A percentile compares a stretch with the other conserved stretches of the same genome.
Conservation (phyloP, 352 stramenopile species). For the Phytopythium kandeliae region DNA sequence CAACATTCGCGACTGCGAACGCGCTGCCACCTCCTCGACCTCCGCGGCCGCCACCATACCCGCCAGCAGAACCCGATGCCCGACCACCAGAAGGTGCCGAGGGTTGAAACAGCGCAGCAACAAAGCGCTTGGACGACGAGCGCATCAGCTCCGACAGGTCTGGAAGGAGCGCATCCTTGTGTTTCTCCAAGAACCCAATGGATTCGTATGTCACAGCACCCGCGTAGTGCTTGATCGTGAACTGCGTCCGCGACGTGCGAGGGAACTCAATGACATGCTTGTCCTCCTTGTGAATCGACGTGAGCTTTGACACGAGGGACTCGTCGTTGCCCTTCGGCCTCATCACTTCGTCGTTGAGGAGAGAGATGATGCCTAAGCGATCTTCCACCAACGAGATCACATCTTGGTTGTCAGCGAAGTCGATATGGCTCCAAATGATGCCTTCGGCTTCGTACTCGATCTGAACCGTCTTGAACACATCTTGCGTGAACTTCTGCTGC, state of each 20-base stretch:
- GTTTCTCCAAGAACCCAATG: conserved; percentile 94
- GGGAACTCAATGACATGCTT: conserved; percentile 86
- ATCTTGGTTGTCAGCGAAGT: conserved; percentile 89
- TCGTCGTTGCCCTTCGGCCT: conserved; percentile 82
- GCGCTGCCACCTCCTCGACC: conserved; percentile 54
- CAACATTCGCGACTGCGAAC: conserved; percentile 66
- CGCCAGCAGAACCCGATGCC: conserved; percentile 20
- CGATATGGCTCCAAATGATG: conserved; percentile 89
- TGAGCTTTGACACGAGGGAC: conserved; percentile 82
- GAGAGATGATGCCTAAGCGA: conserved; percentile 85
- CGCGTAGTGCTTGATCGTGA: conserved; percentile 95
- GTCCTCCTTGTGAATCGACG: conserved; percentile 79
- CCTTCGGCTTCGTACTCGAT: conserved; percentile 96
- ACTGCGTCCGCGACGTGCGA: conserved; percentile 83
- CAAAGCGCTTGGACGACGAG: conserved; percentile 60
- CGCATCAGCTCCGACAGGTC: conserved; percentile 90
- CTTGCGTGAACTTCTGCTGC: conserved; percentile 90
- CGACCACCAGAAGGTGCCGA: conserved; percentile 13
- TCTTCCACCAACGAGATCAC: conserved; percentile 84
- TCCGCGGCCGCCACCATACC: conserved; percentile 27
- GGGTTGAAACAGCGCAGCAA: conserved; percentile 67
- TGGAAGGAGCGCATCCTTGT: conserved; percentile 93
- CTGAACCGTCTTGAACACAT: conserved; percentile 90
- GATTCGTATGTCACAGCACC: conserved; percentile 92
- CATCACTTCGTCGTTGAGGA: conserved; percentile 90